Percentiles rank a stretch among this genome's conserved stretches.
Conservation (phyloP, 1,284 basidiomycete genomes). For the Salmacisia buchloeana region DNA sequence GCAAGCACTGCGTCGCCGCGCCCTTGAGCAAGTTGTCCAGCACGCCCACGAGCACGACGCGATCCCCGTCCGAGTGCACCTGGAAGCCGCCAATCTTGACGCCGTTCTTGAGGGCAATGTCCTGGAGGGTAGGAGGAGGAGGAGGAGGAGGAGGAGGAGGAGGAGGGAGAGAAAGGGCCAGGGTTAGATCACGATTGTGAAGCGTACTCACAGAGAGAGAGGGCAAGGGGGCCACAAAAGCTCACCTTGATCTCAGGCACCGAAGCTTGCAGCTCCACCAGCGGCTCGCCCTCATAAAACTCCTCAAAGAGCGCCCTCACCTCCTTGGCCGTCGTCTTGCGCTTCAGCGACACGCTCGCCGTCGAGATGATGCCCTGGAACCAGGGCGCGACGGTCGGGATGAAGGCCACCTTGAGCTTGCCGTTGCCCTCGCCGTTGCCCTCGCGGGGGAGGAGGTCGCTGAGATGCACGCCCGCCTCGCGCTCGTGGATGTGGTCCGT, state of each 20-base stretch:
- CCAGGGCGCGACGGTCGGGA: slow-evolving; percentile 85
- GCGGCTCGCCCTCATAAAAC: slow-evolving; percentile 67
- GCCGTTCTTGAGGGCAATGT: slow-evolving; percentile 76
- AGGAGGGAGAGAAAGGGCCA: not conserved
- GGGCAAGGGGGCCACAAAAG: not conserved
- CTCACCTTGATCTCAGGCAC: slow-evolving; percentile 64
- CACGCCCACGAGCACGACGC: slow-evolving; percentile 72
- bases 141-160: not conserved
- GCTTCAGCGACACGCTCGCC: slow-evolving; percentile 70
- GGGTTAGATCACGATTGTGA: not conserved
- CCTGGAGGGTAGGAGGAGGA: slow-evolving; percentile 37
- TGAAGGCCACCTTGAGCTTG: slow-evolving; percentile 70
- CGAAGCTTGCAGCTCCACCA: slow-evolving; percentile 64
- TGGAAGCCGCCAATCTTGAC: slow-evolving; percentile 90
- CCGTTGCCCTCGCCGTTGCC: slow-evolving; percentile 1
- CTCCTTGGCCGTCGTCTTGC: slow-evolving; percentile 64
- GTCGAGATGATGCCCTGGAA: slow-evolving; percentile 93
- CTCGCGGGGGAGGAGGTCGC: slow-evolving; percentile 54
- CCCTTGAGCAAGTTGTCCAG: slow-evolving; percentile 95
- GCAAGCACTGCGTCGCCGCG: slow-evolving; percentile 93
- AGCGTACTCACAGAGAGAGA: not conserved
- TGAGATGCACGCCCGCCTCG: slow-evolving; percentile 78
- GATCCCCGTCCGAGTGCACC: slow-evolving; percentile 77
- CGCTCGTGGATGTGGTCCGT: slow-evolving; percentile 99
- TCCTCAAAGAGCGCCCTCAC: slow-evolving; percentile 70